Base-by-base conservation (phyloP, 2,329 filamentous ascomycete species). In the Alternaria burnsii region DNA sequence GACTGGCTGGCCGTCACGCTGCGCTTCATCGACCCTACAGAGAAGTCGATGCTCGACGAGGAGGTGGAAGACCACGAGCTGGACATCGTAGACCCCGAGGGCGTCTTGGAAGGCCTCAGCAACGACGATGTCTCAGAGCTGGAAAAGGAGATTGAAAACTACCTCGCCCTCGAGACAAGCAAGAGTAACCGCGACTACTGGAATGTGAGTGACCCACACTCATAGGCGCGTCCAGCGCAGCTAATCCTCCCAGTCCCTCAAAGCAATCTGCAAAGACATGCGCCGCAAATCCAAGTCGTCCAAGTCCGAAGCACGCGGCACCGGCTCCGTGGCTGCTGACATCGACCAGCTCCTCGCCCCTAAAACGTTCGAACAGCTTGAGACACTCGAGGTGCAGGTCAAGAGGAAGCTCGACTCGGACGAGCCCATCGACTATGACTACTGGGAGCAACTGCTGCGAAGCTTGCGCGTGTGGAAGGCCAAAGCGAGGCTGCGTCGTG, bases 401-500 rank as follows among this genome's bases (percentile, higher is more conserved):
- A 89, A 88, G 75, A 83, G 85, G 16, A 99, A 99, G 81, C 82
- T 99, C 48, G 86, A 89, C 53, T 96, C 93, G 8, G 90, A 97
- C 74, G 94, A 97, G 74, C 89, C 92, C 10, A 94, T 99, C 67
- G 95, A 99, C 78, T 93, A 91, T 3, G 95, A 99, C 79, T 99
- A 98, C 78, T 99, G 95, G 95, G 93, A 97, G 75, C 92, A 97
- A 75, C 84, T 99, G 16, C 83, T 99, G 62, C 89, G 89, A 67
- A 96, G 90, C 74, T 82, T 99, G 64, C 84, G 91, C 7, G 88
- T 97, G 1, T 97, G 92, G 89, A 98, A 98, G 81, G 93, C 95
- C 34, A 93, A 92, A 77, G 93, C 93, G 2, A 93, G 90, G 76
- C 81, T 99, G 54, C 89, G 88, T 67, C 89, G 87, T 63, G 89